phyloP scores from a whole-genome alignment of 2,329 filamentous ascomycete genomes.

The Sordariomycetes sp. region DNA sequence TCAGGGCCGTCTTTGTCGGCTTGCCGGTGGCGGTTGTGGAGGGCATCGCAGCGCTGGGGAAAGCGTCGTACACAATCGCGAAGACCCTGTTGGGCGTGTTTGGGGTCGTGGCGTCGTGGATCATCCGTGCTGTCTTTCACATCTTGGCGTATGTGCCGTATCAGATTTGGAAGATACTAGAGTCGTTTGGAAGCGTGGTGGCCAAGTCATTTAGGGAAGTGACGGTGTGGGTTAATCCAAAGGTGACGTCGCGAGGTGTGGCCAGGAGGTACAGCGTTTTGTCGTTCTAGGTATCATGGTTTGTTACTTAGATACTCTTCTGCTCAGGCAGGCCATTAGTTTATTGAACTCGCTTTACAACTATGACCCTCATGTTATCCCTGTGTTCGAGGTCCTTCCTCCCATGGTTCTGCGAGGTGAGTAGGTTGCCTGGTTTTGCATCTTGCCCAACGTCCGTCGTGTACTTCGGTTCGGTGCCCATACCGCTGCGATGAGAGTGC shows the following conservation, averaged over 20 bases:
- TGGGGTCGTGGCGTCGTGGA: conserved; percentile 14
- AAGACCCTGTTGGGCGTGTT: conserved; percentile 16
- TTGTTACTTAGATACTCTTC: too few species aligned
- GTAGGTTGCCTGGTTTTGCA: too few species aligned
- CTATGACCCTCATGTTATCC: too few species aligned
- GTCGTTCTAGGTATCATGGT: too few species aligned
- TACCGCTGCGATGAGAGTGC: too few species aligned
- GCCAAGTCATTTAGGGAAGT: conserved; percentile 19
- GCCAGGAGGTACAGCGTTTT: too few species aligned
- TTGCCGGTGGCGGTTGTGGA: conserved; percentile 14
- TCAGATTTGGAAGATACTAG: conserved; percentile 17
- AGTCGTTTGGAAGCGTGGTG: conserved; percentile 15
- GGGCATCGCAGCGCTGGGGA: conserved; percentile 11
- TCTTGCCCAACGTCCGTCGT: too few species aligned
- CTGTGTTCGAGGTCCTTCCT: too few species aligned
- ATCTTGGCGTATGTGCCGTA: conserved; percentile 18
- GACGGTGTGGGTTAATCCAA: conserved; percentile 22
- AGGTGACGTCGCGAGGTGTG: conserved; percentile 8
- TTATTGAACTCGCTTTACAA: too few species aligned
- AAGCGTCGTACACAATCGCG: conserved; percentile 14
- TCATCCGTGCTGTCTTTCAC: conserved; percentile 13
- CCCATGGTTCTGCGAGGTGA: too few species aligned
- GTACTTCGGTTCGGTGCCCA: too few species aligned
- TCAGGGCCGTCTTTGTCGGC: conserved; percentile 17
- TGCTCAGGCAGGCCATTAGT: too few species aligned